A percentile compares a stretch with the other conserved stretches of the same genome.
These are phyloP conservation scores for Oryza coarctata DNA, from an alignment of 176 grass and related monocot species.

Conservation along the genomic window DNA sequence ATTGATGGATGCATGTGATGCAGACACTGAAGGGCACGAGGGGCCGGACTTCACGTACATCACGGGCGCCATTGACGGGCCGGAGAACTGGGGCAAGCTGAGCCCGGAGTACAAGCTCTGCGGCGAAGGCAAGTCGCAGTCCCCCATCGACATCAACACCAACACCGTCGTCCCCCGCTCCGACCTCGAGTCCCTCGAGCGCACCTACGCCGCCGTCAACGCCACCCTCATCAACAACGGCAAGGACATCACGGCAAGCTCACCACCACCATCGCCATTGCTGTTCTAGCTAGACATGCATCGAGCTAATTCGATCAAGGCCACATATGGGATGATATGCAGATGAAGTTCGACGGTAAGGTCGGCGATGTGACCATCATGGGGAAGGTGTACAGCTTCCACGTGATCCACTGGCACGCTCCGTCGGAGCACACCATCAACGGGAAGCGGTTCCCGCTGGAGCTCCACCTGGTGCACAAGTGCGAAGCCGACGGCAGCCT, in stretches of 20 bases:
- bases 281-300: too few relatives aligned
- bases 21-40: not conserved
- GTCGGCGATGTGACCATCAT: constrained; percentile 31
- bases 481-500: constrained; percentile 11
- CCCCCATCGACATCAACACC: constrained; percentile 70
- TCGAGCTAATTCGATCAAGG: not conserved
- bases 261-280: not conserved
- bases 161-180: not conserved
- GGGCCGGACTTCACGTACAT: constrained; percentile 4
- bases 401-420: constrained; percentile 57
- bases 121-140: constrained; percentile 52
- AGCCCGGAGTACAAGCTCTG: constrained; percentile 47
- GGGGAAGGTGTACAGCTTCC: constrained; percentile 50
- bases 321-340: not conserved
- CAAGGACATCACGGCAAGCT: constrained; percentile 43
- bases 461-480: constrained; percentile 73
- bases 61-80: constrained; percentile 12
- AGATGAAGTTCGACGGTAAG: constrained; percentile 47
- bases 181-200: not conserved
- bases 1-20: not conserved
- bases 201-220: constrained; percentile 40
- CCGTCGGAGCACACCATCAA: constrained; percentile 88
- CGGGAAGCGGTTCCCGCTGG: constrained; percentile 55
- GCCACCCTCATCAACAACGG: constrained; percentile 60
- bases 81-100: constrained; percentile 69